A percentile compares a stretch with the other conserved stretches of the same genome.
These are phyloP conservation scores for Panicum hallii DNA, from an alignment of 202 grass and related monocot genomes.

Conservation along the genomic window DNA sequence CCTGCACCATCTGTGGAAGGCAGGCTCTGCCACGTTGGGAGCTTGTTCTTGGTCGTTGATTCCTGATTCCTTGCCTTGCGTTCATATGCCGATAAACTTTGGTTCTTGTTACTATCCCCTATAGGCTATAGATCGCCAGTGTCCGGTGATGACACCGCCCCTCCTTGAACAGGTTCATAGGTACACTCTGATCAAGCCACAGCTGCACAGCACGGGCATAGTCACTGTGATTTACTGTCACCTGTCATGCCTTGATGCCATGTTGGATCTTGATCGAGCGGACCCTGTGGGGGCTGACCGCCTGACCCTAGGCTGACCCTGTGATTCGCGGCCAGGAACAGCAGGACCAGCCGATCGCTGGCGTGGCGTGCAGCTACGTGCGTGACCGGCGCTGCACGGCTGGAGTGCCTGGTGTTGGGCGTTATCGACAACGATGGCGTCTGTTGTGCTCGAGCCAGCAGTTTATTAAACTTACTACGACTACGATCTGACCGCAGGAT, in stretches of 20 bases:
- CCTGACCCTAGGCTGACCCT: no score
- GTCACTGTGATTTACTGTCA: not conserved
- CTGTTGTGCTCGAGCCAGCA: no score
- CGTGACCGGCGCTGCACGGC: no score
- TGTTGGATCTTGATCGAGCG: slow-evolving; percentile 32
- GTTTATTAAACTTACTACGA: no score
- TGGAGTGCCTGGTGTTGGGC: no score
- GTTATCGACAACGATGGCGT: no score
- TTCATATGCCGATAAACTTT: not conserved
- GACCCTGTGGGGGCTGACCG: not conserved
- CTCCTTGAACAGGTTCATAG: not conserved
- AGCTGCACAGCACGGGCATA: not conserved
- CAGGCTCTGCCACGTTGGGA: slow-evolving; percentile 18
- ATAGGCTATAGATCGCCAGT: not conserved
- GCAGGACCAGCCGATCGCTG: no score
- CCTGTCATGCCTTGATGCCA: slow-evolving; percentile 4
- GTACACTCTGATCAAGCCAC: not conserved
- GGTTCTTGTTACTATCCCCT: not conserved
- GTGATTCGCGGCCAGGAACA: no score
- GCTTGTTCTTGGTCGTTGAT: not conserved
- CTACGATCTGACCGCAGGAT: no score
- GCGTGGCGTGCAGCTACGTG: no score
- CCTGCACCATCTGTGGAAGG: not conserved
- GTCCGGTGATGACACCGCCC: not conserved
- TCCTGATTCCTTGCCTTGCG: not conserved